Conservation (phyloP, 2,329 filamentous ascomycete genomes). For the Colletotrichum tropicicola region DNA sequence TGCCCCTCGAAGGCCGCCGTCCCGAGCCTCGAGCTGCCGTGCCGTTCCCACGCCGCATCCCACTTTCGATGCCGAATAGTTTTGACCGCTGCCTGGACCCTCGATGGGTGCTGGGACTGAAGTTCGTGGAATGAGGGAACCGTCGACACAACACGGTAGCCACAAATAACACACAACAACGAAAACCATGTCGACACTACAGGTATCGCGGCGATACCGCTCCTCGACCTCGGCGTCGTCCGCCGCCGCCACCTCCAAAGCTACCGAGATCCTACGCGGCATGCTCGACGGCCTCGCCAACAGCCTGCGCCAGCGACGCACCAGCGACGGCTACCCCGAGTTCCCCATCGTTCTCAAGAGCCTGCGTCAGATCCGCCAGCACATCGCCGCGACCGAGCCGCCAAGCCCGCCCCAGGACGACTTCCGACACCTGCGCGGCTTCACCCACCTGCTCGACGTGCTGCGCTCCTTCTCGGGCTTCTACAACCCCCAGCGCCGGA, state of each 20-base stretch:
- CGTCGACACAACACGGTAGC: slow-evolving; percentile 1
- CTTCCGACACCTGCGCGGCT: slow-evolving; percentile 83
- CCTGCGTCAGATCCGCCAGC: slow-evolving; percentile 73
- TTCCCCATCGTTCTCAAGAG: slow-evolving; percentile 59
- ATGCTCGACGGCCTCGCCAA: slow-evolving; percentile 59
- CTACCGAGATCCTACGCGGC: slow-evolving; percentile 65
- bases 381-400: slow-evolving; percentile 57
- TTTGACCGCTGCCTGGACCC: slow-evolving; percentile 38
- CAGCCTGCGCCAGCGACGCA: slow-evolving; percentile 40
- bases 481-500: slow-evolving; percentile 74
- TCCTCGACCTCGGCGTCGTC: slow-evolving; percentile 71
- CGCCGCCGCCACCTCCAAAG: slow-evolving; percentile 65
- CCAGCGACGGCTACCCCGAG: slow-evolving; percentile 56
- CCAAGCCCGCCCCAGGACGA: slow-evolving; percentile 73
- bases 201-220: slow-evolving; percentile 62
- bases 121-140: slow-evolving; percentile 29
- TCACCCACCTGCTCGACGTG: slow-evolving; percentile 76
- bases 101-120: slow-evolving; percentile 43
- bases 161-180: neutral
- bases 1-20: neutral
- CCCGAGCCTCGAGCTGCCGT: slow-evolving; percentile 16
- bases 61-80: slow-evolving; percentile 29
- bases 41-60: slow-evolving; percentile 2
- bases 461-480: slow-evolving; percentile 78
- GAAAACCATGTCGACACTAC: slow-evolving; percentile 58